Conservation (phyloP, 768 basidiomycete species). For the Porphyrellus cyaneotinctus region DNA sequence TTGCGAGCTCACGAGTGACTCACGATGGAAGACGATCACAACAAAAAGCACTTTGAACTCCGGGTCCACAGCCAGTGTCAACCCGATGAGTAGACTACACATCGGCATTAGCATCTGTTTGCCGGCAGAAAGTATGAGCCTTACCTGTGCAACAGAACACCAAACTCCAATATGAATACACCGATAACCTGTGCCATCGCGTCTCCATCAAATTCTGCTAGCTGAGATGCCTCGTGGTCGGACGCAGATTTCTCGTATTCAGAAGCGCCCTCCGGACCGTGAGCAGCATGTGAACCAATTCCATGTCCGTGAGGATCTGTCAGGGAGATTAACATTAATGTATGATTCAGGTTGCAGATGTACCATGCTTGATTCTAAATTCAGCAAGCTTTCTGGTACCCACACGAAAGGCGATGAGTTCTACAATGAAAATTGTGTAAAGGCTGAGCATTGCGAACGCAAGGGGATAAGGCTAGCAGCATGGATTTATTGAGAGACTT, state of each 20-base stretch:
- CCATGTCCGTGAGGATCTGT: slow-evolving; percentile 68
- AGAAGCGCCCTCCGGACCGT: slow-evolving; percentile 55
- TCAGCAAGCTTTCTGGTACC: slow-evolving; percentile 68
- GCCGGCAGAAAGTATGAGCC: neutral
- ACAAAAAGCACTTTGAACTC: slow-evolving; percentile 83
- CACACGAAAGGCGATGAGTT: slow-evolving; percentile 84
- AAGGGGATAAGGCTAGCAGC: slow-evolving; percentile 71
- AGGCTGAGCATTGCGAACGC: slow-evolving; percentile 79
- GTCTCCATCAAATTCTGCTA: slow-evolving; percentile 35
- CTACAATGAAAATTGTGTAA: slow-evolving; percentile 79
- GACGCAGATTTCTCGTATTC: slow-evolving; percentile 11
- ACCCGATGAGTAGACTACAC: slow-evolving; percentile 72
- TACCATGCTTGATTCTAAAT: slow-evolving; percentile 63
- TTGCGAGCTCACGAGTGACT: slow-evolving; percentile 30
- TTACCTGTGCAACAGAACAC: slow-evolving; percentile 81
- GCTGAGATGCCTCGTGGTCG: slow-evolving; percentile 28
- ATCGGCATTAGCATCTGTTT: neutral
- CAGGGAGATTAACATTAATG: neutral
- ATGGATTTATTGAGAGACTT: neutral
- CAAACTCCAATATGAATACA: slow-evolving; percentile 90
- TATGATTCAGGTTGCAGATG: slow-evolving; percentile 8
- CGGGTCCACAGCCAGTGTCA: slow-evolving; percentile 87
- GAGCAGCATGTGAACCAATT: slow-evolving; percentile 56
- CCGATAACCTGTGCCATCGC: slow-evolving; percentile 74
- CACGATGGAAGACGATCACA: slow-evolving; percentile 90